Conservation (phyloP, 2,329 filamentous ascomycete species). For the Aspergillus japonicus region DNA sequence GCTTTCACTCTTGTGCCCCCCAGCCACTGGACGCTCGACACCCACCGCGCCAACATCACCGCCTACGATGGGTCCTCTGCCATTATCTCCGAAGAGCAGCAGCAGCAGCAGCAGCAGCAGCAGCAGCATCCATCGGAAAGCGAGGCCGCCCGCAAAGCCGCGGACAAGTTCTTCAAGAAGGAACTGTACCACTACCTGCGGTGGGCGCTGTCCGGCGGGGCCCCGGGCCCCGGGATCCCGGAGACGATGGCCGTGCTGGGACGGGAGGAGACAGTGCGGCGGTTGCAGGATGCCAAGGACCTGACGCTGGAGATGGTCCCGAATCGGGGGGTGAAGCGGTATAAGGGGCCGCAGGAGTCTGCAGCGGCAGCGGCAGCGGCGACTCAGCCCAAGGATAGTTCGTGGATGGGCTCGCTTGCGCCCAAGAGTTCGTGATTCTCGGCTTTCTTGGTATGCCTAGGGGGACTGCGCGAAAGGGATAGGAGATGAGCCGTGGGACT, state of each 20-base stretch:
- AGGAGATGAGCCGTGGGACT: too few relatives aligned
- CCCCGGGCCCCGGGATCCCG: slow-evolving; percentile 54
- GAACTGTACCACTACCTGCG: slow-evolving; percentile 57
- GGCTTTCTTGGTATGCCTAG: too few relatives aligned
- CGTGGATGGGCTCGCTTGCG: slow-evolving; percentile 39
- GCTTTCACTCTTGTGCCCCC: slow-evolving; percentile 44
- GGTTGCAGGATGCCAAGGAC: slow-evolving; percentile 44
- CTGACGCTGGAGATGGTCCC: slow-evolving; percentile 26
- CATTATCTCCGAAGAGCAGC: background rate
- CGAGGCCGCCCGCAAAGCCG: slow-evolving; percentile 16
- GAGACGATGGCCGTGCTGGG: slow-evolving; percentile 58
- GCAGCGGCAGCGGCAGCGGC: background rate
- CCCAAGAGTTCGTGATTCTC: slow-evolving; percentile 3
- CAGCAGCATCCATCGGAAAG: slow-evolving; percentile 17
- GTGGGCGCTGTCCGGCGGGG: slow-evolving; percentile 55
- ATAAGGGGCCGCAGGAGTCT: background rate
- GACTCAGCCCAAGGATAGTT: slow-evolving; percentile 19
- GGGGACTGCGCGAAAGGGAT: too few relatives aligned
- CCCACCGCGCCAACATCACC: slow-evolving; percentile 41
- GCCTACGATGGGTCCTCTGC: slow-evolving; percentile 31
- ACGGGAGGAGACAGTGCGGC: slow-evolving; percentile 48
- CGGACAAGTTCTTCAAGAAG: slow-evolving; percentile 42
- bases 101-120: background rate
- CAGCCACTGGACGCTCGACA: slow-evolving; percentile 41
- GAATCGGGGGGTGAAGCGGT: slow-evolving; percentile 13